Percentiles rank a stretch among this genome's conserved stretches.
Evolutionary conservation across 2,329 filamentous ascomycete genomes (phyloP).

Genomic region (Colletotrichum camelliae): DNA sequence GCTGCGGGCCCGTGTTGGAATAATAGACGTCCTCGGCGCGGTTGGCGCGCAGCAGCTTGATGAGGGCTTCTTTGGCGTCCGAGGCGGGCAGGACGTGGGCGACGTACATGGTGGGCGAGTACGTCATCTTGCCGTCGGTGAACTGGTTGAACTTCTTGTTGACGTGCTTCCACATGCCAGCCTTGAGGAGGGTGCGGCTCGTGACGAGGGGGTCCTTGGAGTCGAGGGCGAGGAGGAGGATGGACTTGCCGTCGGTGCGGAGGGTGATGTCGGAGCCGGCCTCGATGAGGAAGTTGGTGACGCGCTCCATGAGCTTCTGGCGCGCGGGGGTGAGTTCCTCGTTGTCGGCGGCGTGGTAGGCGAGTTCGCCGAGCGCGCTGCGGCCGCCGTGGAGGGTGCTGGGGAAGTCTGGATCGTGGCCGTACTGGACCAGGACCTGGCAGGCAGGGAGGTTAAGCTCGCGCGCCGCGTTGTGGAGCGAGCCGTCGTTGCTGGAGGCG

Average conservation of each 20-base stretch:
- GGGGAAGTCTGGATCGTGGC: constrained; percentile 69
- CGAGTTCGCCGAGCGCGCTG: constrained; percentile 68
- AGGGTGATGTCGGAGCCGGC: constrained; percentile 62
- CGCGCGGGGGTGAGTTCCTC: constrained; percentile 49
- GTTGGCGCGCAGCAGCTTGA: constrained; percentile 55
- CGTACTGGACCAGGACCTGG: constrained; percentile 60
- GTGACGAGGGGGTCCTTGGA: constrained; percentile 59
- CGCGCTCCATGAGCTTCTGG: constrained; percentile 61
- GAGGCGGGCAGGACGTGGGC: constrained; percentile 47
- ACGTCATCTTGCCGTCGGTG: constrained; percentile 57
- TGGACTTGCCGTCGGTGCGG: constrained; percentile 61
- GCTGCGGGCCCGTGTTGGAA: constrained; percentile 57
- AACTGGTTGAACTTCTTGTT: constrained; percentile 65
- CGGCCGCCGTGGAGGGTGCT: constrained; percentile 67
- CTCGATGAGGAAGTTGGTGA: constrained; percentile 61
- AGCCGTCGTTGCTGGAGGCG: constrained; percentile 67
- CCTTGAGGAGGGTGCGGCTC: constrained; percentile 64
- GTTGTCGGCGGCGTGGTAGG: constrained; percentile 57
- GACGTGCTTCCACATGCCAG: constrained; percentile 68
- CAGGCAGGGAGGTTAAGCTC: constrained; percentile 63
- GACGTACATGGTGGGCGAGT: constrained; percentile 71
- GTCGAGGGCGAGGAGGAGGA: constrained; percentile 66
- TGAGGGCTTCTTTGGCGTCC: constrained; percentile 45
- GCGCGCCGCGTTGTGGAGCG: constrained; percentile 68
- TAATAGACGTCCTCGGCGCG: constrained; percentile 60